Base-by-base conservation (phyloP, 176 grass and related monocot species). In the Echinochloa phyllopogon region DNA sequence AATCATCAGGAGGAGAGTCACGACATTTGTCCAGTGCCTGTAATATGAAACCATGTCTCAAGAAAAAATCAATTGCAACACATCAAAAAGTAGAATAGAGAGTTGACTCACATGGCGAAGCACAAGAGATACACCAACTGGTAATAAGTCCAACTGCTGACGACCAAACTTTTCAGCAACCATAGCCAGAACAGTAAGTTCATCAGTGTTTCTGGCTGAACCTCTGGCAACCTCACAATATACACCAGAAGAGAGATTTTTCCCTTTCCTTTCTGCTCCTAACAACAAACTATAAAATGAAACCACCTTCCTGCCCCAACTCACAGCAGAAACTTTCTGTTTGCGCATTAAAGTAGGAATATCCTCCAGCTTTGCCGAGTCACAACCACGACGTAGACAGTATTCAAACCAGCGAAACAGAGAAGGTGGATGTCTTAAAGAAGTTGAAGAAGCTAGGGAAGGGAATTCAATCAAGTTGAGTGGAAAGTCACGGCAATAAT, bases 11-110 rank as follows among this genome's bases (percentile, higher is more conserved):
- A 79, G 95, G 95, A 81, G 88, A 91, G 49, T 98, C 91, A 40
- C 93, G 93, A 64, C 95, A 98, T 85, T 90, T 98, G 76, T 95
- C 95, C 65, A 98, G 82, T 72, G 89, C 93, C 95, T 98, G 82
- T 85, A 90, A 77, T 66, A 87, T 57, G 74, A 87, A 90, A 87
- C 75, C 8, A 76, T 45, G 50, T 48, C 58, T 55, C 76, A 77
- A 29, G 67, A 88, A 8, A 82, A 87, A 79, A 15, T 53, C 72
- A 41, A 70, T 37, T 64, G 14, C 27, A 55, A 27, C 85, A 69
- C 64, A 89, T 86, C 20, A 53, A 66, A 24, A 85, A 44, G 65
- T 6, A 84, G 40, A 77, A 69, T 69, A 75, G 61, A 56, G 61
- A 73, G 39, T 71, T 49, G 70, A 84, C 93, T 85, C 37, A 98